Conservation (phyloP, 1,139 yeast species). For the Taiozyma sp. region DNA sequence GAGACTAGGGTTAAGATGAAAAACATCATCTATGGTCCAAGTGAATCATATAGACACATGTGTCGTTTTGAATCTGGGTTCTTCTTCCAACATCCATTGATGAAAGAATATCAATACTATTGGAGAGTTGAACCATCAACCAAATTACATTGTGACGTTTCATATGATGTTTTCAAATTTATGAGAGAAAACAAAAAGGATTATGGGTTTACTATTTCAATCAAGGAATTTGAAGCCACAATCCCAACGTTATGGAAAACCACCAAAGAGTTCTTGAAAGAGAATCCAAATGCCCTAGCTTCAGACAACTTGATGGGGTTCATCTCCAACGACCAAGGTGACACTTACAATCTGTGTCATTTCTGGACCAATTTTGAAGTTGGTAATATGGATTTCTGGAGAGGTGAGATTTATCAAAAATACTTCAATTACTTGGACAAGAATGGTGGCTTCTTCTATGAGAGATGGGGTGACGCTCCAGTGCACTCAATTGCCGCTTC, state of each 20-base stretch:
- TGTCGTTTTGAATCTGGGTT: slow-evolving; percentile 74
- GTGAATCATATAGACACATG: slow-evolving; percentile 65
- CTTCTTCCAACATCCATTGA: slow-evolving; percentile 56
- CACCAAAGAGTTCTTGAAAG: slow-evolving; percentile 45
- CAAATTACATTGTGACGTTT: slow-evolving; percentile 58
- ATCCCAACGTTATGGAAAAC: slow-evolving; percentile 61
- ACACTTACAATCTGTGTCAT: slow-evolving; percentile 75
- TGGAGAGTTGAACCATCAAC: slow-evolving; percentile 78
- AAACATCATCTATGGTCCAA: slow-evolving; percentile 55
- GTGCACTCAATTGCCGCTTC: slow-evolving; percentile 84
- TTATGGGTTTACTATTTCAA: slow-evolving; percentile 62
- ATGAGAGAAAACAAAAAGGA: slow-evolving; percentile 58
- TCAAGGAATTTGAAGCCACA: slow-evolving; percentile 54
- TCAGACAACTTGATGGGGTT: slow-evolving; percentile 61
- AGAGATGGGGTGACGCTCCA: slow-evolving; percentile 97
- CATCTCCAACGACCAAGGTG: slow-evolving; percentile 62
- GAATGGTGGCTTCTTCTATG: slow-evolving; percentile 87
- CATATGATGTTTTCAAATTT: slow-evolving; percentile 60
- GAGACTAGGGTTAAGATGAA: slow-evolving; percentile 46
- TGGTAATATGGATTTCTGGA: slow-evolving; percentile 74
- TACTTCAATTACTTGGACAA: slow-evolving; percentile 71
- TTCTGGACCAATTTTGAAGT: slow-evolving; percentile 94
- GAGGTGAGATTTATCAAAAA: slow-evolving; percentile 57
- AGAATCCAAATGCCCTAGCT: slow-evolving; percentile 39
- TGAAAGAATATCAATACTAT: slow-evolving; percentile 61